phyloP scores from a whole-genome alignment of 495 filamentous ascomycete genomes.

The Penicillium riverlandense region DNA sequence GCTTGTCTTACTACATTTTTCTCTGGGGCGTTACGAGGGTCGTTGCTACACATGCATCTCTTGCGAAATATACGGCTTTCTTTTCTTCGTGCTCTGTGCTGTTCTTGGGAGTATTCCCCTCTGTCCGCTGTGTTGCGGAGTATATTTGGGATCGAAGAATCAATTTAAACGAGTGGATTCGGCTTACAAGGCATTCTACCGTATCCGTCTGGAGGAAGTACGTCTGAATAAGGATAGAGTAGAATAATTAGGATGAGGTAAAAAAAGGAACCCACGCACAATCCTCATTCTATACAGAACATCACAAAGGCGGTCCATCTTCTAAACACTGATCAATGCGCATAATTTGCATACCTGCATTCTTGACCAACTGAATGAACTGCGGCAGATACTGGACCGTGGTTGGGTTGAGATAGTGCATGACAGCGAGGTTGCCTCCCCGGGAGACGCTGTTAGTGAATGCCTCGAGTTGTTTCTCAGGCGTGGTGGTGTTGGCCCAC shows the following conservation, averaged over 20 bases:
- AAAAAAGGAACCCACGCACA: too few species aligned
- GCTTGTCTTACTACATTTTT: too few species aligned
- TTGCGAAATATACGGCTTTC: too few species aligned
- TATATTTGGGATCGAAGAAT: too few species aligned
- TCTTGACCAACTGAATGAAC: slow-evolving; percentile 64
- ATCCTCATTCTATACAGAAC: background rate
- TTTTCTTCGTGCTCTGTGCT: background rate
- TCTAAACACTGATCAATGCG: slow-evolving; percentile 72
- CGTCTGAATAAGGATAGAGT: too few species aligned
- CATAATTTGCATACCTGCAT: slow-evolving; percentile 62
- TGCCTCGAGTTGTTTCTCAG: slow-evolving; percentile 67
- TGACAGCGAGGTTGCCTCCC: slow-evolving; percentile 67
- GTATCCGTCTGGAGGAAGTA: too few species aligned
- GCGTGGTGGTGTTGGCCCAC: slow-evolving; percentile 58
- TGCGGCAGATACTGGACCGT: slow-evolving; percentile 62
- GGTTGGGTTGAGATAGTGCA: slow-evolving; percentile 66
- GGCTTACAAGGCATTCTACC: too few species aligned
- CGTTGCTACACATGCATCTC: too few species aligned
- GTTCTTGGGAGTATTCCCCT: background rate
- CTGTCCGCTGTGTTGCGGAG: too few species aligned
- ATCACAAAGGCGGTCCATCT: slow-evolving; percentile 56
- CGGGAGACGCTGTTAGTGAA: slow-evolving; percentile 58
- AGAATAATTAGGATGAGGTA: too few species aligned
- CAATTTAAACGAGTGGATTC: too few species aligned
- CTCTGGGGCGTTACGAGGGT: too few species aligned